Conservation (phyloP, 768 basidiomycete genomes). For the Kwoniella europaea region DNA sequence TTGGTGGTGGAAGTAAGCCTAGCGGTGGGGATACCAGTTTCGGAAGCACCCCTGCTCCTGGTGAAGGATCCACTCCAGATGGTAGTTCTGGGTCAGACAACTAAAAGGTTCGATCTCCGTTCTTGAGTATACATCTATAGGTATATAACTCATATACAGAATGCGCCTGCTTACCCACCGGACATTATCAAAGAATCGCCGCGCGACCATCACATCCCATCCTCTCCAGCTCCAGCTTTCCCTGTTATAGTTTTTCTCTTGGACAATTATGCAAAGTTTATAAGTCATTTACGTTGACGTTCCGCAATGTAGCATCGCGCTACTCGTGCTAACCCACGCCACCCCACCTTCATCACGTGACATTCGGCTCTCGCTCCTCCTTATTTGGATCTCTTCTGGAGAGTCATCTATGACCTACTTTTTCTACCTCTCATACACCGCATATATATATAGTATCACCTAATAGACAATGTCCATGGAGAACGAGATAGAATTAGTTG, state of each 20-base stretch:
- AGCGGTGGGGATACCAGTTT: not conserved
- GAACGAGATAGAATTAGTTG: slow-evolving; percentile 4
- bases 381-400: too few relatives aligned
- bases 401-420: too few relatives aligned
- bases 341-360: too few relatives aligned
- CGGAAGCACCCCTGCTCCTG: not conserved
- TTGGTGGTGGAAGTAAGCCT: not conserved
- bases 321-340: too few relatives aligned
- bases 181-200: not conserved
- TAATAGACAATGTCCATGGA: not conserved
- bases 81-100: not conserved
- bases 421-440: too few relatives aligned
- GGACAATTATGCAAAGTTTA: not conserved
- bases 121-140: not conserved
- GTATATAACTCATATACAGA: not conserved
- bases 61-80: not conserved
- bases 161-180: not conserved
- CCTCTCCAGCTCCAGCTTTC: not conserved
- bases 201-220: not conserved
- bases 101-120: not conserved
- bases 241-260: not conserved
- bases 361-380: too few relatives aligned
- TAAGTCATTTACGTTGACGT: too few relatives aligned
- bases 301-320: too few relatives aligned
- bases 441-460: too few relatives aligned